phyloP scores from a whole-genome alignment of 441 rosid genomes.

The Eruca vesicaria region DNA sequence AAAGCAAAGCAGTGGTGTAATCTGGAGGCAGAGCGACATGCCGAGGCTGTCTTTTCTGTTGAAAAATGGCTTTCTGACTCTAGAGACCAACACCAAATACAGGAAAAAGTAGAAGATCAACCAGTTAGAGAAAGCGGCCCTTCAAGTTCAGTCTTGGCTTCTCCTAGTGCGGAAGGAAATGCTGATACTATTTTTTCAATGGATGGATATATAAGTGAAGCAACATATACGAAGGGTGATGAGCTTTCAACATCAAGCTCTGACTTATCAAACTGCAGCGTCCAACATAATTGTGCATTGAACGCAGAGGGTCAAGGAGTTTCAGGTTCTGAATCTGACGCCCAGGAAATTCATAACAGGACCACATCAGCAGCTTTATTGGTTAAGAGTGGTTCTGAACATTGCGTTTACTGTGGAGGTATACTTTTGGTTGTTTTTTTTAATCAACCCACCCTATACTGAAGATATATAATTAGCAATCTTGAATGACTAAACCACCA shows the following conservation, averaged over 20 bases:
- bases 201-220: conserved; percentile 45
- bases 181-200: conserved; percentile 25
- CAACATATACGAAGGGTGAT: conserved; percentile 49
- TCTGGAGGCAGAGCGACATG: conserved; percentile 50
- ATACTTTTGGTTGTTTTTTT: conserved; percentile 26
- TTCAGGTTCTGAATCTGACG: conserved; percentile 31
- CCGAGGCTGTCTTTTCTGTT: conserved; percentile 49
- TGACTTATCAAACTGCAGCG: conserved; percentile 45
- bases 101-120: conserved; percentile 46
- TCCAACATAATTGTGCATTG: conserved; percentile 25
- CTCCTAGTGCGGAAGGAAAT: conserved; percentile 35
- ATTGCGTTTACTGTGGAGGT: conserved; percentile 52
- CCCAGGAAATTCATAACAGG: conserved; percentile 27
- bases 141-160: conserved; percentile 39
- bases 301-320: conserved; percentile 32
- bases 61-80: conserved; percentile 58
- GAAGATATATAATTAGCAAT: conserved; percentile 15
- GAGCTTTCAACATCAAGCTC: conserved; percentile 58
- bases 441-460: conserved; percentile 13
- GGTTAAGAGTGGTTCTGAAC: conserved; percentile 51
- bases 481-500: not conserved
- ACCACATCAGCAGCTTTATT: conserved; percentile 24
- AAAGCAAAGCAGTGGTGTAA: conserved; percentile 41
- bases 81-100: conserved; percentile 38
- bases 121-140: conserved; percentile 42